Evolutionary conservation across 768 basidiomycete species (phyloP), one percentile per base, ranked within the genome.

Genomic region (Mycena olivaceomarginata): DNA sequence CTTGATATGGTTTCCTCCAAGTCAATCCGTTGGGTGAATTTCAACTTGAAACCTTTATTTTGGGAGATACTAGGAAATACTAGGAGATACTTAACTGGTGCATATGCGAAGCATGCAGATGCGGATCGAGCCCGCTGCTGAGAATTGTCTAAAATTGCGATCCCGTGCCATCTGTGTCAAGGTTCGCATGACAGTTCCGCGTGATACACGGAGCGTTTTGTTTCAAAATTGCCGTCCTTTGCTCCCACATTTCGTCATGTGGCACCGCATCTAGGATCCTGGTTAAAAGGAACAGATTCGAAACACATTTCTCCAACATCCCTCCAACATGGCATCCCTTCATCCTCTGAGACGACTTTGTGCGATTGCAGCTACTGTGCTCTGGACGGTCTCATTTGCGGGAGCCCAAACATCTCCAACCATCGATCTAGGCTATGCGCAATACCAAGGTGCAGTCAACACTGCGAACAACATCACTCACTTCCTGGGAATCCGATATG

Each of bases 401-500:
- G 25, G 8, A 40, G 70, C 62, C 7, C 70, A 72, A 40, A 39
- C 67, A 31, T 67, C 74, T 4, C 82, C 85, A 2, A 56, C 81
- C 22, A 75, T 84, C 53, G 80, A 85, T 56, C 74, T 86, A 20
- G 82, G 84, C 39, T 84, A 85, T 75, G 82, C 82, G 10, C 74
- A 78, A 71, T 85, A 86, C 74, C 84, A 81, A 75, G 85, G 84
- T 15, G 59, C 71, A 31, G 69, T 81, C 39, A 79, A 86, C 62
- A 10, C 73, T 16, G 70, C 75, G 16, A 72, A 72, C 0, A 84
- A 82, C 45, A 70, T 79, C 5, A 81, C 84, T 1, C 75, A 45
- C 62, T 85, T 83, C 75, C 68, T 84, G 40, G 77, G 82, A 18
- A 75, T 85, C 66, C 83, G 86, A 18, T 87, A 86, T 76, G 86